Conservation (phyloP, 2,329 filamentous ascomycete species). For the Colletotrichum sp. region DNA sequence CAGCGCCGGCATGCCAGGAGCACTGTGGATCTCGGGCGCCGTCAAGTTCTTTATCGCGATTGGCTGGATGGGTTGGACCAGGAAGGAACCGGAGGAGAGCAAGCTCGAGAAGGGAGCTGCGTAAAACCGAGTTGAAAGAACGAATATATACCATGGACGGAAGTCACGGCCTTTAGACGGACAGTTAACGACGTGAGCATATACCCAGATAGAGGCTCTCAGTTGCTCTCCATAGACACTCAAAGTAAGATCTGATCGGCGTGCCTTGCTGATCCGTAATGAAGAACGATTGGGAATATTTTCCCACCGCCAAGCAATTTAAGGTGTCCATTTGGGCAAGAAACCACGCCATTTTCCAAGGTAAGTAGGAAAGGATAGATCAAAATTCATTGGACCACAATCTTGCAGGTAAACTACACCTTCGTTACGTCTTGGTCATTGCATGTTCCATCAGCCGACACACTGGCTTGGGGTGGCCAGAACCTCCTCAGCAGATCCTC, state of each 20-base stretch:
- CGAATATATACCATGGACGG: background rate
- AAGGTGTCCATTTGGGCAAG: background rate
- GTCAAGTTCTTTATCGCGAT: conserved; percentile 47
- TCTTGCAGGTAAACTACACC: background rate
- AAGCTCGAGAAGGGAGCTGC: conserved; percentile 14
- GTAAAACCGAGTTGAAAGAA: background rate
- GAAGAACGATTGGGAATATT: background rate
- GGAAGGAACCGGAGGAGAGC: conserved; percentile 20
- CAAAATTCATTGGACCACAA: background rate
- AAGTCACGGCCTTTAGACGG: background rate
- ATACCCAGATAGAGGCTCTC: background rate
- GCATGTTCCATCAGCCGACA: background rate
- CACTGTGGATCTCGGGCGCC: conserved; percentile 50
- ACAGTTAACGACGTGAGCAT: background rate
- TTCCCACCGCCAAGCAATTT: background rate
- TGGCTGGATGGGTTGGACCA: conserved; percentile 38
- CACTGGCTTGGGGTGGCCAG: background rate
- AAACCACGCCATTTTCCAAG: background rate
- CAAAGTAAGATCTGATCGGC: background rate
- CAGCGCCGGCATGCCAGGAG: conserved; percentile 41
- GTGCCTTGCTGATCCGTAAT: background rate
- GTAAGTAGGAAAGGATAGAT: background rate
- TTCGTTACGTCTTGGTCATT: background rate
- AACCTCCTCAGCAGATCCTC: background rate
- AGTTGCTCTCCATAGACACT: background rate